These are phyloP conservation scores for Thelephora terrestris DNA, from an alignment of 1,284 basidiomycete genomes.

Conservation along the genomic window DNA sequence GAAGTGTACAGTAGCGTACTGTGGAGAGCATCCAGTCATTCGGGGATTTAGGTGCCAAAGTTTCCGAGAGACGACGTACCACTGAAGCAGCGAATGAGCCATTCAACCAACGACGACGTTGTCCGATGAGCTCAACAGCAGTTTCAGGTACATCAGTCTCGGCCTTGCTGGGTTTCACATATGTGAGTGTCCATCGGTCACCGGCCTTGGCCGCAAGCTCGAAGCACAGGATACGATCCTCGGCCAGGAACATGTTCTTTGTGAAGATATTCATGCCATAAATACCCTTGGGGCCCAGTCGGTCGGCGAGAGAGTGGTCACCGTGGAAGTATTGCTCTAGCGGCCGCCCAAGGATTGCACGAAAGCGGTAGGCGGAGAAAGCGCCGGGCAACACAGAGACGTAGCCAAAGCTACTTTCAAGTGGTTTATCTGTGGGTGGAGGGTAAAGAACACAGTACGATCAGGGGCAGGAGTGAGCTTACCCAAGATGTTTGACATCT, in stretches of 20 bases:
- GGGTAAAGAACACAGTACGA: constrained; percentile 3
- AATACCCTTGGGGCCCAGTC: constrained; percentile 89
- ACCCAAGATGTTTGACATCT: constrained; percentile 93
- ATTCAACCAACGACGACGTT: constrained; percentile 93
- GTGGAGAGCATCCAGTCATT: not conserved
- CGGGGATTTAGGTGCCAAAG: not conserved
- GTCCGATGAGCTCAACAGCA: constrained; percentile 87
- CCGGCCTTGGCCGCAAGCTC: constrained; percentile 89
- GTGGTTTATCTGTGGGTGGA: constrained; percentile 62
- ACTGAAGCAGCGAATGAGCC: constrained; percentile 96
- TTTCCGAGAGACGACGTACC: constrained; percentile 25
- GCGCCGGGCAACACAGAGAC: constrained; percentile 94
- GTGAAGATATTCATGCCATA: constrained; percentile 98
- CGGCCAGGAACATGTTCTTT: constrained; percentile 92
- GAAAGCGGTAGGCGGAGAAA: constrained; percentile 90
- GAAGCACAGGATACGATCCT: constrained; percentile 95
- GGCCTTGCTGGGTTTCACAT: constrained; percentile 92
- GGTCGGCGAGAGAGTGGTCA: constrained; percentile 89
- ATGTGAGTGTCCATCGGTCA: constrained; percentile 84
- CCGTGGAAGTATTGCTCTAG: constrained; percentile 98
- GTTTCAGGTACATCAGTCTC: constrained; percentile 92
- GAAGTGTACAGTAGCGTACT: constrained; percentile 94
- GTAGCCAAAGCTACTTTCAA: constrained; percentile 94
- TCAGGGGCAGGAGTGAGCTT: constrained; percentile 12
- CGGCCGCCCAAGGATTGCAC: constrained; percentile 86